Evolutionary conservation across 2,329 filamentous ascomycete genomes (phyloP).

Genomic region (Dothistroma septosporum): DNA sequence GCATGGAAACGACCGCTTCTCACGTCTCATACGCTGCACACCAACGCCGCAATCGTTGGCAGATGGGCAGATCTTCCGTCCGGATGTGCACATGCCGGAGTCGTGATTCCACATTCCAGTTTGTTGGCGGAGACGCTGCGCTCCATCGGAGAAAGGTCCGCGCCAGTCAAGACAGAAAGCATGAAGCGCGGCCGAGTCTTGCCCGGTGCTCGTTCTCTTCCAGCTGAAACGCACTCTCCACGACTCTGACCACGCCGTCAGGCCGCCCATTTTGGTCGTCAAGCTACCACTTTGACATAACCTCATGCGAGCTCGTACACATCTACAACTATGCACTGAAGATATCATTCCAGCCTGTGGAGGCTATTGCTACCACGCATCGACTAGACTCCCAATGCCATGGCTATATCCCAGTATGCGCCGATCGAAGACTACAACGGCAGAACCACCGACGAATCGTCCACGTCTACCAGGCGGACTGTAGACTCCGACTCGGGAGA

Average conservation of each 20-base stretch:
- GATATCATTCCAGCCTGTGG: background rate
- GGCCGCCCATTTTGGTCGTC: background rate
- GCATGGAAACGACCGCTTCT: background rate
- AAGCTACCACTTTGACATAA: background rate
- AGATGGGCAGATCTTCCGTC: background rate
- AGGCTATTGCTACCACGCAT: background rate
- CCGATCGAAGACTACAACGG: constrained; percentile 1
- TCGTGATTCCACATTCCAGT: background rate
- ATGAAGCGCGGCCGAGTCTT: background rate
- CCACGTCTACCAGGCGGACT: constrained; percentile 16
- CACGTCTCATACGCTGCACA: background rate
- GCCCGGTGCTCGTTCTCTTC: background rate
- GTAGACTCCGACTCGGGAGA: constrained; percentile 25
- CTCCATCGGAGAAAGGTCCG: background rate
- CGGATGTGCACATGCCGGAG: background rate
- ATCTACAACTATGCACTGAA: background rate
- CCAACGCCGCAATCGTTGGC: background rate
- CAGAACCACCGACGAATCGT: constrained; percentile 7
- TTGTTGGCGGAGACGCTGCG: background rate
- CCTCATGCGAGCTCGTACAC: background rate
- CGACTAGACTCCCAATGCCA: constrained; percentile 1
- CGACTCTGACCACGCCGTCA: background rate
- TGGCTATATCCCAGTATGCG: constrained; percentile 4
- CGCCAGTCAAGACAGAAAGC: background rate
- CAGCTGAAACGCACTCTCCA: background rate